Base-by-base conservation (phyloP, 441 rosid genomes). In the Bocquillonia castaneifolia region DNA sequence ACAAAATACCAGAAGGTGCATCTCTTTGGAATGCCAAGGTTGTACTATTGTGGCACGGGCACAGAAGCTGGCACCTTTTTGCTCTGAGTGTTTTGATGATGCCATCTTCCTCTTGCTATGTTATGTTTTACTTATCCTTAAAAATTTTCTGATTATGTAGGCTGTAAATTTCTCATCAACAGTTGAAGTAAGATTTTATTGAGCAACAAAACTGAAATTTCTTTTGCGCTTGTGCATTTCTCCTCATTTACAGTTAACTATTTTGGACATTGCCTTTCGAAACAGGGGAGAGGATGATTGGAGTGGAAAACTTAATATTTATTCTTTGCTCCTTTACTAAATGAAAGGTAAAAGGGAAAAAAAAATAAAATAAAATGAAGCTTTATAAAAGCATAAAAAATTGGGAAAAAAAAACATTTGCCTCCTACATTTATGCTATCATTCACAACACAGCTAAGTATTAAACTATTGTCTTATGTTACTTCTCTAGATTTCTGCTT, bases 401-500 rank as follows among this genome's bases (percentile, higher is more conserved):
- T 6, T 15, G 15, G 6, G 12, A 32, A 64, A 18, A 3, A n/a
- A 8, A 0, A 32, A n/a, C 3, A 48, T 48, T 31, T 47, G 18
- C 40, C 47, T 17, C 39, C 34, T 58, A 31, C 25, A 40, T 54
- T 65, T 23, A 0, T 66, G 51, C 50, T 42, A 50, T 47, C 44
- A 50, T 32, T 8, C 20, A 14, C 14, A n/a, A 64, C n/a, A n/a
- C 23, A 23, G 14, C 40, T 50, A 50, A 18, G 15, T 18, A 34
- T 18, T 48, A 25, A 26, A 44, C 34, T 31, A 22, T 2, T 10
- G 42, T 9, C 25, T 31, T 23, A 10, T 29, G 53, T 18, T 26
- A 18, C 45, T 48, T 3, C 12, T 36, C 67, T 69, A 71, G 18
- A 70, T 2, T 59, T 85, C 90, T 39, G 52, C 59, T 20, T 84